Evolutionary conservation across 2,329 filamentous ascomycete genomes (phyloP), one percentile per base, ranked within the genome.

Genomic region (Colletotrichum cordylinicola): DNA sequence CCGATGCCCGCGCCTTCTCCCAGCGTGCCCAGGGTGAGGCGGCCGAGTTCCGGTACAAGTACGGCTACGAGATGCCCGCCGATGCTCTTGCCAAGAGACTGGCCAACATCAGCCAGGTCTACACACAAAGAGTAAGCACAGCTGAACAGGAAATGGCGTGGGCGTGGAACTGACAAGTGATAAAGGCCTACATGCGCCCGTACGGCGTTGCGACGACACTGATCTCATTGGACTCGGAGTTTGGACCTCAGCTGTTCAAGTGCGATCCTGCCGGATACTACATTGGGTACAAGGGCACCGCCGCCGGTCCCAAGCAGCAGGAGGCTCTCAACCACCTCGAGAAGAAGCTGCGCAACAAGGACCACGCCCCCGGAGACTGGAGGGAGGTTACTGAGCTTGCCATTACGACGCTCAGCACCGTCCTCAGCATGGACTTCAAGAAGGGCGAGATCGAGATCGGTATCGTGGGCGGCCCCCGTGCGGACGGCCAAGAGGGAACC

Each of bases 301-400:
- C 97, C 69, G 98, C 97, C 9, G 97, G 97, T 8, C 97, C 97
- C 70, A 99, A 99, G 89, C 96, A 98, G 86, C 97, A 99, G 86
- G 97, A 99, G 90, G 97, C 97, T 78, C 92, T 98, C 84, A 99
- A 99, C 87, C 96, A 98, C 86, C 90, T 99, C 75, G 97, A 99
- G 92, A 98, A 98, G 93, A 98, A 98, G 91, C 93, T 99, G 86
- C 98, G 98, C 90, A 98, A 98, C 93, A 98, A 98, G 93, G 96
- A 98, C 82, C 90, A 91, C 81, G 97, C 96, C 43, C 94, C 97
- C 74, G 97, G 97, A 77, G 93, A 89, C 83, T 99, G 97, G 97
- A 95, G 98, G 86, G 97, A 99, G 77, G 97, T 99, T 65, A 96
- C 99, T 66, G 97, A 99, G 90, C 90, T 98, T 81, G 97, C 95